Evolutionary conservation across 148 eudicot genomes (phyloP).

Genomic region (Rhododendron simsii): DNA sequence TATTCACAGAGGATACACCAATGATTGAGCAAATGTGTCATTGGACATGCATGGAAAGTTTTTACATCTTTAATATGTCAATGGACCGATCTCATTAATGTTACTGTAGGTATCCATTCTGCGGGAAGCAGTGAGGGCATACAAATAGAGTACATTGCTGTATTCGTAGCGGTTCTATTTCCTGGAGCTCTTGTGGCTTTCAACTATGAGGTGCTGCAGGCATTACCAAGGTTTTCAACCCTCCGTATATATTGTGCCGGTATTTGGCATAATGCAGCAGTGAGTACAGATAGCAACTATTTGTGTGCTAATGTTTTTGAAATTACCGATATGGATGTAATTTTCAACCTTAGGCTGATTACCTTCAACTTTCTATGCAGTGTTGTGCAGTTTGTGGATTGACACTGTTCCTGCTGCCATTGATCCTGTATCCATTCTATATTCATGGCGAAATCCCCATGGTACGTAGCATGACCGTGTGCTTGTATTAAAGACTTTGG

Average conservation of each 20-base stretch:
- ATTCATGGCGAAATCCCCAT: constrained; percentile 60
- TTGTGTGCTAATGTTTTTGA: background rate
- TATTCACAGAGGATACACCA: background rate
- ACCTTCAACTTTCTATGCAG: constrained; percentile 34
- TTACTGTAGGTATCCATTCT: constrained; percentile 33
- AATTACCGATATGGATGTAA: background rate
- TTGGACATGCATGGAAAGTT: constrained; percentile 7
- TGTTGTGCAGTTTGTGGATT: constrained; percentile 76
- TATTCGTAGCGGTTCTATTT: constrained; percentile 76
- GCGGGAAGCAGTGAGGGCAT: constrained; percentile 81
- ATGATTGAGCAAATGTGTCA: background rate
- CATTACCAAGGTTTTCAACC: constrained; percentile 50
- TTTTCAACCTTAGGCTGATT: constrained; percentile 19
- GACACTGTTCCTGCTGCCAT: constrained; percentile 66
- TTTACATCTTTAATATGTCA: constrained; percentile 1
- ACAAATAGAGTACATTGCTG: constrained; percentile 73
- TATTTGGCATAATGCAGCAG: constrained; percentile 93
- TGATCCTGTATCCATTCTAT: constrained; percentile 67
- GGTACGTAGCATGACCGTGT: constrained; percentile 37
- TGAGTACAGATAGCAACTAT: constrained; percentile 31
- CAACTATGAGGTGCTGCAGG: constrained; percentile 52
- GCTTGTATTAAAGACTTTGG: background rate
- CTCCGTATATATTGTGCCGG: constrained; percentile 98
- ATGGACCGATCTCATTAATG: constrained; percentile 28
- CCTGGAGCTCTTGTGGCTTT: constrained; percentile 96